These are phyloP conservation scores for Russula ochroleuca DNA, from an alignment of 768 basidiomycete species.

Conservation along the genomic window DNA sequence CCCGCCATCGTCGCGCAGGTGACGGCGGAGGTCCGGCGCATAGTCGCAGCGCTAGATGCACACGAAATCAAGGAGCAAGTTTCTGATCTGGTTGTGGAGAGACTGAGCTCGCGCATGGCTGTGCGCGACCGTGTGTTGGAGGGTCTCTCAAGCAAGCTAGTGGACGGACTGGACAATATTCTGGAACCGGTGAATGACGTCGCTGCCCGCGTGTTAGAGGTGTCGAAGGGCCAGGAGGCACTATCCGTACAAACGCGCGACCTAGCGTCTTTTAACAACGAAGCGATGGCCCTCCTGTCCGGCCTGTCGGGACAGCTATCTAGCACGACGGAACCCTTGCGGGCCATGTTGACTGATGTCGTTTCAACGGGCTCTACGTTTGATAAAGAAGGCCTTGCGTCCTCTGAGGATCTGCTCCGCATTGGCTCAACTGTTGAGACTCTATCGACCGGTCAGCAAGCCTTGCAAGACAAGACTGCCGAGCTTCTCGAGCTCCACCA, in stretches of 20 bases:
- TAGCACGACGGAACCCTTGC: constrained; percentile 44
- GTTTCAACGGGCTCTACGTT: constrained; percentile 24
- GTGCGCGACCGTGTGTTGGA: constrained; percentile 71
- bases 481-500: constrained; percentile 51
- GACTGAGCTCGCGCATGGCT: constrained; percentile 74
- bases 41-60: constrained; percentile 72
- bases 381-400: constrained; percentile 27
- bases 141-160: constrained; percentile 49
- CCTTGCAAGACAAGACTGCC: constrained; percentile 44
- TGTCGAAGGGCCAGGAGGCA: constrained; percentile 44
- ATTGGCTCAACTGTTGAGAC: constrained; percentile 50
- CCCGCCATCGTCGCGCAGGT: constrained; percentile 56
- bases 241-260: constrained; percentile 38
- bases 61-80: constrained; percentile 89
- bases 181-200: constrained; percentile 44
- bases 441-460: constrained; percentile 49
- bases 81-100: constrained; percentile 81
- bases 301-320: constrained; percentile 47
- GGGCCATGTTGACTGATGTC: constrained; percentile 32
- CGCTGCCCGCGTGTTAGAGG: constrained; percentile 38
- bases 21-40: constrained; percentile 62
- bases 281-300: constrained; percentile 41
- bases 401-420: constrained; percentile 35
- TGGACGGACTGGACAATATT: constrained; percentile 47
- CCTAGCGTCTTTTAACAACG: constrained; percentile 40